These are phyloP conservation scores for Tolypocladium pustulatum DNA, from an alignment of 2,329 filamentous ascomycete species.

Conservation along the genomic window DNA sequence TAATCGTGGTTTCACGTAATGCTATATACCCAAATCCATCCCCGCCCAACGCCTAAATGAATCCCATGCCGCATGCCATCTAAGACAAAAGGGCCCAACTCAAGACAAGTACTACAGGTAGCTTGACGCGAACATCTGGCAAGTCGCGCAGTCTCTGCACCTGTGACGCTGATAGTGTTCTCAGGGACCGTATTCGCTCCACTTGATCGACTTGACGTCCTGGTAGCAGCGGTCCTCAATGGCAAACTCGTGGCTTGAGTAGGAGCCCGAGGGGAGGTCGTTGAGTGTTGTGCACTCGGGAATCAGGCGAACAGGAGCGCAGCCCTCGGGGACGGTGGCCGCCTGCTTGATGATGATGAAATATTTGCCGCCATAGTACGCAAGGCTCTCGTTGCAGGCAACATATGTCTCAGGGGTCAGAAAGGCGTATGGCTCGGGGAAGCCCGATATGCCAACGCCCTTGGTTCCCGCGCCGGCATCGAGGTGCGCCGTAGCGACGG, in stretches of 20 bases:
- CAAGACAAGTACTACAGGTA: background rate
- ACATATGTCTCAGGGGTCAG: slow-evolving; percentile 23
- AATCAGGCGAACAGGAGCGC: slow-evolving; percentile 27
- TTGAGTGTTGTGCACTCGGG: slow-evolving; percentile 28
- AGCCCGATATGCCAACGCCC: slow-evolving; percentile 18
- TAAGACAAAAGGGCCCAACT: background rate
- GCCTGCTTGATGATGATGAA: slow-evolving; percentile 25
- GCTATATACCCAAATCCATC: background rate
- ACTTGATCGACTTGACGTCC: slow-evolving; percentile 26
- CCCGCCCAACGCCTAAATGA: background rate
- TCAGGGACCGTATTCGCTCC: slow-evolving; percentile 17
- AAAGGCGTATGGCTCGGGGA: slow-evolving; percentile 19
- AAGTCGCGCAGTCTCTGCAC: background rate
- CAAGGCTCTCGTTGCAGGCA: slow-evolving; percentile 28
- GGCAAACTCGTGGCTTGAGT: slow-evolving; percentile 25
- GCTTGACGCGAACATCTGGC: background rate
- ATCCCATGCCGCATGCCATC: background rate
- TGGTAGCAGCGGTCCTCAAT: slow-evolving; percentile 25
- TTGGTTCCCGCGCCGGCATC: slow-evolving; percentile 21
- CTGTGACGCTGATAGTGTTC: background rate
- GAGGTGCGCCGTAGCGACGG: slow-evolving; percentile 15
- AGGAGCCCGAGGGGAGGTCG: slow-evolving; percentile 19
- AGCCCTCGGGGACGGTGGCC: slow-evolving; percentile 24
- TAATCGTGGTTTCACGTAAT: background rate
- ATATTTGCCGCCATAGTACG: slow-evolving; percentile 25